These are phyloP conservation scores for Tricholoma terreum DNA, from an alignment of 768 basidiomycete genomes.

Conservation along the genomic window DNA sequence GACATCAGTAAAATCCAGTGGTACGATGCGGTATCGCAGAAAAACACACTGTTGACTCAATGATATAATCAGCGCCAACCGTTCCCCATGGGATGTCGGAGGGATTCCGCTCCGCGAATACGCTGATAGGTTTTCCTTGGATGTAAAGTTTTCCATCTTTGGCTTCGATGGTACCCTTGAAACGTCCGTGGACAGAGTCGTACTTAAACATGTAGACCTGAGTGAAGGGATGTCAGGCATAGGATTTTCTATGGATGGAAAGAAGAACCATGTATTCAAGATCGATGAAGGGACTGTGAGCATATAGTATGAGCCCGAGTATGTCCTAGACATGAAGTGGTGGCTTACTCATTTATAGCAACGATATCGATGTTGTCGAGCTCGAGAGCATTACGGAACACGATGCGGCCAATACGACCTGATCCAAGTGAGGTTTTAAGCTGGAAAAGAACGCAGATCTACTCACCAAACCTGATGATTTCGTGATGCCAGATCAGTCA, in stretches of 20 bases:
- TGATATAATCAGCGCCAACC: slow-evolving; percentile 86
- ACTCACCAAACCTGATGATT: slow-evolving; percentile 69
- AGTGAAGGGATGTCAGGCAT: neutral
- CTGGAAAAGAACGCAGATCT: neutral
- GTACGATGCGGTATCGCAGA: neutral
- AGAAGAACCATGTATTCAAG: slow-evolving; percentile 87
- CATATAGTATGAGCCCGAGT: neutral
- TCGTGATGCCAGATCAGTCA: slow-evolving; percentile 11
- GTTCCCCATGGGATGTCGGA: slow-evolving; percentile 78
- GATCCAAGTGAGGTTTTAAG: slow-evolving; percentile 7
- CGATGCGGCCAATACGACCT: slow-evolving; percentile 99
- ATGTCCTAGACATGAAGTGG: neutral
- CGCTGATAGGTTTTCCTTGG: slow-evolving; percentile 70
- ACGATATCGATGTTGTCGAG: slow-evolving; percentile 77
- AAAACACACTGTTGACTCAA: slow-evolving; percentile 87
- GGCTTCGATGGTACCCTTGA: slow-evolving; percentile 77
- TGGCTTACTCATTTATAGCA: slow-evolving; percentile 87
- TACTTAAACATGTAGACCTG: slow-evolving; percentile 99
- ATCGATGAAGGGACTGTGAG: slow-evolving; percentile 88
- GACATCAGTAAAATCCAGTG: slow-evolving; percentile 9
- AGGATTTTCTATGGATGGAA: neutral
- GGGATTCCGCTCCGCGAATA: slow-evolving; percentile 88
- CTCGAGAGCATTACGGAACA: slow-evolving; percentile 89
- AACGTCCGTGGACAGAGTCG: slow-evolving; percentile 91
- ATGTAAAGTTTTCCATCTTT: slow-evolving; percentile 90